Percentiles rank a stretch among this genome's conserved stretches.
These are phyloP conservation scores for Scedosporium apiospermum DNA, from an alignment of 2,329 filamentous ascomycete species.

Conservation along the genomic window DNA sequence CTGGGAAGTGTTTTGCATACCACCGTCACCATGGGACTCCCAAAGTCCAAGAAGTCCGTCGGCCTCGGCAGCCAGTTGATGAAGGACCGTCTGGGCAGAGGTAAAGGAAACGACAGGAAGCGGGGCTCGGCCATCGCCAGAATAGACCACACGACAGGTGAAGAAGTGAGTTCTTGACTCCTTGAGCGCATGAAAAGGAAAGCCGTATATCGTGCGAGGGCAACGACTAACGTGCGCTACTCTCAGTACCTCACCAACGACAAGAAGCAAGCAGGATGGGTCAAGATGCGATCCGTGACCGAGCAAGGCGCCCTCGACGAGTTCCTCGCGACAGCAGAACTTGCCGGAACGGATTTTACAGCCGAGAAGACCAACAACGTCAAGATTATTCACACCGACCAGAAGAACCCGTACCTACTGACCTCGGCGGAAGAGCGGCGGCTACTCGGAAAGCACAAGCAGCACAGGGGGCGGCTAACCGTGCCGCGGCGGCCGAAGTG, in stretches of 20 bases:
- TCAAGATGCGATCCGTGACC: slow-evolving; percentile 98
- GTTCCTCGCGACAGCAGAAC: slow-evolving; percentile 87
- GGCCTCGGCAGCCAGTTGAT: slow-evolving; percentile 95
- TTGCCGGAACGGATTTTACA: slow-evolving; percentile 97
- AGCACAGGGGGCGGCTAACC: slow-evolving; percentile 70
- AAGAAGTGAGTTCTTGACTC: slow-evolving; percentile 41
- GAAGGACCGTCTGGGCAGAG: slow-evolving; percentile 96
- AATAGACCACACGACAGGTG: slow-evolving; percentile 70
- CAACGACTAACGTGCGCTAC: slow-evolving; percentile 12
- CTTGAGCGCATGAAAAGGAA: no score
- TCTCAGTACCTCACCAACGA: slow-evolving; percentile 78
- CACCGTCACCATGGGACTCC: slow-evolving; percentile 41
- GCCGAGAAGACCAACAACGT: slow-evolving; percentile 98
- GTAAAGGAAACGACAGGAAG: slow-evolving; percentile 76
- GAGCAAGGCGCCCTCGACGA: slow-evolving; percentile 95
- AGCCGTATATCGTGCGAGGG: not conserved
- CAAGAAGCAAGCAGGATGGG: slow-evolving; percentile 85
- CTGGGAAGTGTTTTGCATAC: not conserved
- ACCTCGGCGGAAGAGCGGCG: slow-evolving; percentile 75
- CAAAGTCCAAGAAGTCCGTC: slow-evolving; percentile 92
- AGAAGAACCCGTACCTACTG: slow-evolving; percentile 89
- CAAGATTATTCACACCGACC: slow-evolving; percentile 95
- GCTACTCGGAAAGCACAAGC: slow-evolving; percentile 69
- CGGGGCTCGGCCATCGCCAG: slow-evolving; percentile 51
- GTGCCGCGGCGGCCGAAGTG: slow-evolving; percentile 85